These are phyloP conservation scores for Breviolum minutum DNA, from an alignment of 73 alveolate species.

Conservation along the genomic window DNA sequence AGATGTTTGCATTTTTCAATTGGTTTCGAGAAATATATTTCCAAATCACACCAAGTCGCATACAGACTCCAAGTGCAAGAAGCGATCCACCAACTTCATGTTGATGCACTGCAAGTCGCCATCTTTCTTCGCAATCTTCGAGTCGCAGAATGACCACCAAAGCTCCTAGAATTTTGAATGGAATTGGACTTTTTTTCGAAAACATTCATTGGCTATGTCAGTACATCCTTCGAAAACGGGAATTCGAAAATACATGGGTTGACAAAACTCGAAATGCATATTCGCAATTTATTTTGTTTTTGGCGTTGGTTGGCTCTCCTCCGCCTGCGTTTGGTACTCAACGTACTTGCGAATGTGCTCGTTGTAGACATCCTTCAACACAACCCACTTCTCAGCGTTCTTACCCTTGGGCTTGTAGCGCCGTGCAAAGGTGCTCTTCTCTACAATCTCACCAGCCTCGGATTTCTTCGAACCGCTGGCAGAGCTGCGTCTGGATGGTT, in stretches of 20 bases:
- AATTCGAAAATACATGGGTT: neutral
- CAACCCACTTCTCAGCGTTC: neutral
- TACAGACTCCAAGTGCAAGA: neutral
- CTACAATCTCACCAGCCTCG: neutral
- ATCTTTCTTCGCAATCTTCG: neutral
- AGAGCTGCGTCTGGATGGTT: too few relatives aligned
- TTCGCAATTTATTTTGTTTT: neutral
- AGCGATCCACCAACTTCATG: neutral
- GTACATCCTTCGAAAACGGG: too few relatives aligned
- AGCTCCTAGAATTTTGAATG: neutral
- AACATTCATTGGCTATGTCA: too few relatives aligned
- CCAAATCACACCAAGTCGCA: neutral
- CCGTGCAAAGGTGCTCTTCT: neutral
- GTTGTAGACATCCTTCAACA: neutral
- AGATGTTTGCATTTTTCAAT: neutral
- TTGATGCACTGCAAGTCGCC: neutral
- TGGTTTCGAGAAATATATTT: neutral
- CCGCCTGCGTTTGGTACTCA: neutral
- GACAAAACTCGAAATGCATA: neutral
- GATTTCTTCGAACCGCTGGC: too few relatives aligned
- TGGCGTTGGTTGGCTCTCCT: neutral
- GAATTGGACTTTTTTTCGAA: neutral
- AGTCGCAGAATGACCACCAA: neutral
- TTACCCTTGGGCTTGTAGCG: neutral
- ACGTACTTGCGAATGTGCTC: neutral